phyloP scores from a whole-genome alignment of 2,329 filamentous ascomycete genomes.

The Cladophialophora yegresii region DNA sequence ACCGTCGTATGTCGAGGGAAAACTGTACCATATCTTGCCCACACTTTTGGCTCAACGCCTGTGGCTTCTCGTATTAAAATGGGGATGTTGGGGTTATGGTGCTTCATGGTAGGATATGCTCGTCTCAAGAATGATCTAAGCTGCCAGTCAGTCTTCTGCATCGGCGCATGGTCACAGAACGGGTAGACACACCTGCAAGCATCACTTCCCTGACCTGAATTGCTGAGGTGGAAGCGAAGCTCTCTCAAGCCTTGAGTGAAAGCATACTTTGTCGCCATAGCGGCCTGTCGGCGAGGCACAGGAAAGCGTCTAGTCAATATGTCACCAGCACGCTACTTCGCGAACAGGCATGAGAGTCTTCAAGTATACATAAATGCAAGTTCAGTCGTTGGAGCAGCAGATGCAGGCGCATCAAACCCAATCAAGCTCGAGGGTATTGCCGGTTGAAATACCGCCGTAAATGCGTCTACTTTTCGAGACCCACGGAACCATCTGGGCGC shows the following conservation, averaged over 20 bases:
- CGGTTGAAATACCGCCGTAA: neutral
- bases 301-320: neutral
- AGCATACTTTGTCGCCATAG: constrained; percentile 89
- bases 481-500: neutral
- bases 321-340: neutral
- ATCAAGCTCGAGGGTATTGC: constrained; percentile 10
- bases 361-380: neutral
- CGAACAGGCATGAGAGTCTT: neutral
- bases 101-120: constrained; percentile 98
- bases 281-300: constrained; percentile 37
- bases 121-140: constrained; percentile 81
- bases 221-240: constrained; percentile 95
- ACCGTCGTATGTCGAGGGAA: neutral
- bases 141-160: constrained; percentile 12
- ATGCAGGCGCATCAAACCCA: neutral
- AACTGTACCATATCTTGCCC: constrained; percentile 79
- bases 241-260: constrained; percentile 89
- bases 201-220: constrained; percentile 87
- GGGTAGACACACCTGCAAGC: constrained; percentile 69
- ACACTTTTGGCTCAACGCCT: constrained; percentile 81
- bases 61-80: constrained; percentile 93
- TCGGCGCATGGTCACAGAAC: neutral
- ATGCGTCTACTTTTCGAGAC: neutral
- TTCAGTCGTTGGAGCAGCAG: constrained; percentile 3
- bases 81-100: constrained; percentile 90